Evolutionary conservation across 2,329 filamentous ascomycete species (phyloP), one percentile per base, ranked within the genome.

Genomic region (Aspergillus chevalieri): DNA sequence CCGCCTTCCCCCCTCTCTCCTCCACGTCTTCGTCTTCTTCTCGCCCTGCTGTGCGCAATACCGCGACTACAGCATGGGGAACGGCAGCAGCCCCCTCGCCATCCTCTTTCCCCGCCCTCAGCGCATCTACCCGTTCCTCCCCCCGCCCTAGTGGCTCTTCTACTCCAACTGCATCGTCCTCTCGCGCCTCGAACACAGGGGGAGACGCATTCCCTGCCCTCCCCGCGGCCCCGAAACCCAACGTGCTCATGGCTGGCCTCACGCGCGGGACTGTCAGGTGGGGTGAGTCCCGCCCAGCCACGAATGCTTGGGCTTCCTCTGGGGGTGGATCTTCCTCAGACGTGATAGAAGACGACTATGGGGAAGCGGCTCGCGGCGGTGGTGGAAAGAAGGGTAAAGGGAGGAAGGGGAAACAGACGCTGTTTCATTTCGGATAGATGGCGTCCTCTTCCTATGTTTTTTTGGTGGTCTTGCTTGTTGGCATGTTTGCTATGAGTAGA

Each of bases 131-230:
- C n/a, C 56, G 60, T 8, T 56, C 65, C 17, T 63, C 68, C 19
- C 57, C 44, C 8, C 43, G 43, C 17, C 14, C 60, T 15, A 45
- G 26, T 10, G 26, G 26, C 26, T 30, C 9, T 30, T 30, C 26
- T 30, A 30, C 26, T 30, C 26, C 62, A n/a, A 51, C 55, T 15
- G 51, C 60, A 2, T 52, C 63, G 12, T 53, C 64, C 14, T 54
- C 60, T 7, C 56, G 64, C 10, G 41, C 53, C 9, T 53, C 57
- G 15, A 9, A 64, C 57, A 15, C 57, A 52, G 57, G 53, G 14
- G 65, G 65, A 8, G 85, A 91, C 54, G 82, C 84, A 0, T 96
- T 96, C 69, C 92, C 91, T 0, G 85, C 89, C 1, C 77, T 96
- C 1, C 91, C 91, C 0, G 78, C 83, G 0, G 90, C 89, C 1